Base-by-base conservation (phyloP, 2,329 filamentous ascomycete genomes). In the Daldinia sp. region DNA sequence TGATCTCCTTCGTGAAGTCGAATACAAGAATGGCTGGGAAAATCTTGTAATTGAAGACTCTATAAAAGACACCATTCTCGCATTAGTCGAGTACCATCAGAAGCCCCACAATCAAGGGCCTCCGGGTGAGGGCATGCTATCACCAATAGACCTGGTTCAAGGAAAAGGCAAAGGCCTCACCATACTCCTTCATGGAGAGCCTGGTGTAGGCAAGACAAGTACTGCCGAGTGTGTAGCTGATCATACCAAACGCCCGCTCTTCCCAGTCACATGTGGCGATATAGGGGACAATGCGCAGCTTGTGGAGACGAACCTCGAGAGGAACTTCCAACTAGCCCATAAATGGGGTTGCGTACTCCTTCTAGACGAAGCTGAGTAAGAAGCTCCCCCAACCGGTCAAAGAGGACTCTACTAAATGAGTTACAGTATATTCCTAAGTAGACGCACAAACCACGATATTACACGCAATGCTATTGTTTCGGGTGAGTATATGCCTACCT, bases 141-240 rank as follows among this genome's bases (percentile, higher is more conserved):
- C 23, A 15, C 44, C 44, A n/a, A 28, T 23, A 44, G 58, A 73
- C 26, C 42, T 72, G 3, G 67, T 73, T 30, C 58, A 55, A 10
- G 71, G 68, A n/a, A 73, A 73, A 23, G 71, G 71, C 7, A 44
- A 82, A 35, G 82, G 83, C 2, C 76, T 85, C 10, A 80, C 85
- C 62, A 77, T 84, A 26, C 78, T 85, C 0, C 78, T 85, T 12
- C 81, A 79, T 6, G 82, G 83, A 0, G 81, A 81, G 0, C 82
- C 83, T 0, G 83, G 83, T 1, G 83, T 81, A 0, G 83, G 83
- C 26, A 85, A 74, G 48, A 73, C 72, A 1, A 73, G 80, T 20
- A 81, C 79, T 1, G 80, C 79, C 1, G 77, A 81, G 63, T 76
- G 79, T 7, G 76, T 81, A 4, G 78, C 82, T 13, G 83, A 79